These are phyloP conservation scores for Condylostoma magnum DNA, from an alignment of 169 alveolate species.

Conservation along the genomic window DNA sequence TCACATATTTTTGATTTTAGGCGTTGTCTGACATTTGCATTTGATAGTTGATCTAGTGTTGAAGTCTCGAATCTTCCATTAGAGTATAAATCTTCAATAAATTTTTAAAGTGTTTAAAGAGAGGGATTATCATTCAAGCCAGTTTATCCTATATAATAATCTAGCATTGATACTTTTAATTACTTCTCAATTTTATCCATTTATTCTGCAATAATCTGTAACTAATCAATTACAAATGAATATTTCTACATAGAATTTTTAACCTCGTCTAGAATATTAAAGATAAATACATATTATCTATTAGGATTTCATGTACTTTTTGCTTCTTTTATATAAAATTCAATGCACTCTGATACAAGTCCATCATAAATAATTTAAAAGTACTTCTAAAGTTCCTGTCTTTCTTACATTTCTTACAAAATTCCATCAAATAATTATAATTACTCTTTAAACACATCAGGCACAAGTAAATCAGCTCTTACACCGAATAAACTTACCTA, in stretches of 20 bases:
- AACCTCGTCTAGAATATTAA: not conserved
- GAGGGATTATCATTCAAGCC: not conserved
- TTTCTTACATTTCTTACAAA: not conserved
- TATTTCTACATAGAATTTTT: not conserved
- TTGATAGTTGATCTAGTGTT: not conserved
- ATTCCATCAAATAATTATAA: not conserved
- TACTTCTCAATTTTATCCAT: not conserved
- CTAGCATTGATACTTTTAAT: not conserved
- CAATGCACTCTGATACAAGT: not conserved
- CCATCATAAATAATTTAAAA: not conserved
- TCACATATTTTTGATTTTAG: not conserved
- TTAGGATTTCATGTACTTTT: not conserved
- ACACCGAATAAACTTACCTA: not conserved
- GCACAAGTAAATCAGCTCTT: conserved; percentile 9
- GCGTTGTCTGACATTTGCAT: not conserved
- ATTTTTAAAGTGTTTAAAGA: not conserved
- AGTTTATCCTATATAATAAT: not conserved
- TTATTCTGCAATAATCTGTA: not conserved
- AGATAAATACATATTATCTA: not conserved
- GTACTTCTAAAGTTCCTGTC: not conserved
- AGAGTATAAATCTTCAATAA: not conserved
- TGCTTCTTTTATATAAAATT: conserved; percentile 6
- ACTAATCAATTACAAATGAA: not conserved
- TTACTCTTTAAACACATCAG: not conserved
- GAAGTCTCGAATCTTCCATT: not conserved